Conservation (phyloP, 2,329 filamentous ascomycete species). For the Epichloe uncinata region DNA sequence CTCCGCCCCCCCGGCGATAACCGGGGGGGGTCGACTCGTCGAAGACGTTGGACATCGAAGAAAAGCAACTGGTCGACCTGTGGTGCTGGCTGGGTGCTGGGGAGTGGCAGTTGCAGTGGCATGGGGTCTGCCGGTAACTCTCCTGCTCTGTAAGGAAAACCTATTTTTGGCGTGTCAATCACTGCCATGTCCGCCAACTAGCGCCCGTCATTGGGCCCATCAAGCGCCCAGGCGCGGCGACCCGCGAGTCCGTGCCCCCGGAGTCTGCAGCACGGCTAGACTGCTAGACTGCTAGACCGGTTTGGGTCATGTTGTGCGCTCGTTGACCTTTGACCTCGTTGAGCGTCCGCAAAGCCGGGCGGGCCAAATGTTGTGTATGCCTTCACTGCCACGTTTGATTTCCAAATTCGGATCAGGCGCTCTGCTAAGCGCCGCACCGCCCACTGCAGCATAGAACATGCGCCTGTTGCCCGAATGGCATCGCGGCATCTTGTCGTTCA, state of each 20-base stretch:
- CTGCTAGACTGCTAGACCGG: no score
- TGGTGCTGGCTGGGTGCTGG: no score
- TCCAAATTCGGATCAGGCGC: no score
- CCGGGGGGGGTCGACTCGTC: not conserved
- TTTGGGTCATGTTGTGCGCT: no score
- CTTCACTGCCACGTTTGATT: no score
- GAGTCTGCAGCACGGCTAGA: no score
- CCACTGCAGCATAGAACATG: not conserved
- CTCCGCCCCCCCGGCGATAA: not conserved
- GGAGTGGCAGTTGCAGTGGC: no score
- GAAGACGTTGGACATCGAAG: not conserved
- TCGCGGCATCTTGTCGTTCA: not conserved
- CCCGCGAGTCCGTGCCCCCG: not conserved
- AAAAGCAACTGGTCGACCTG: not conserved
- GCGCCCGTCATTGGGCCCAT: conserved; percentile 3
- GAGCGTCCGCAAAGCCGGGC: no score
- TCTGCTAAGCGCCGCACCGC: no score
- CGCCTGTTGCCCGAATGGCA: not conserved
- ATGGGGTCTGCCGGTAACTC: no score
- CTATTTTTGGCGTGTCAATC: conserved; percentile 5
- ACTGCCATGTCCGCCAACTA: not conserved
- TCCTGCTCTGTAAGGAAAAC: not conserved
- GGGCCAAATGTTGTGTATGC: no score
- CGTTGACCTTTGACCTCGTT: no score
- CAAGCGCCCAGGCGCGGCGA: conserved; percentile 6